Percentiles rank a stretch among this genome's conserved stretches.
These are phyloP conservation scores for Hemisphaericaspora lyxosophila DNA, from an alignment of 1,139 yeast species.

Conservation along the genomic window DNA sequence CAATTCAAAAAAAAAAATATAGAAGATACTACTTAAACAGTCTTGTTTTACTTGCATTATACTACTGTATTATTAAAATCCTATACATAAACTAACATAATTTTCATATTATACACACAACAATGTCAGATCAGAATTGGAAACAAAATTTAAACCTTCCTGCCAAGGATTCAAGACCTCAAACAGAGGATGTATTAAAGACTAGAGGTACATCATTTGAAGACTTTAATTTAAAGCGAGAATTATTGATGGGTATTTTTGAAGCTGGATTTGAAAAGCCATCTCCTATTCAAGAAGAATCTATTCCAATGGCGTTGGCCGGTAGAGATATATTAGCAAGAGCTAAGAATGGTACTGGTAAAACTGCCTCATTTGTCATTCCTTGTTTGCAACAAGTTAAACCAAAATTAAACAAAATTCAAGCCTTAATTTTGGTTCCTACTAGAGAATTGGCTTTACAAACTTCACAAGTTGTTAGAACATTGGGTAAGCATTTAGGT, in stretches of 20 bases:
- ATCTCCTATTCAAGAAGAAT: constrained; percentile 96
- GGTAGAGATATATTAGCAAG: constrained; percentile 97
- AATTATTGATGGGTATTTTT: constrained; percentile 94
- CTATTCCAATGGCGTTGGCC: constrained; percentile 91
- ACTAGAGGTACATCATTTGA: constrained; percentile 92
- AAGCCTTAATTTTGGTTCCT: constrained; percentile 86
- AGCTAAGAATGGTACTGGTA: constrained; percentile 98
- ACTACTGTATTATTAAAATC: no score
- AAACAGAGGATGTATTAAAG: constrained; percentile 92
- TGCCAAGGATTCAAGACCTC: constrained; percentile 83
- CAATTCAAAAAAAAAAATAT: no score
- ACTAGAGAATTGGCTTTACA: constrained; percentile 96
- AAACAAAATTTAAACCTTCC: constrained; percentile 75
- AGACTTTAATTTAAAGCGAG: constrained; percentile 88
- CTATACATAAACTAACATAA: no score
- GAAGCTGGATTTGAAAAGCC: constrained; percentile 99
- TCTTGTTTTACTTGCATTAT: no score
- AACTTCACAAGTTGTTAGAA: constrained; percentile 95
- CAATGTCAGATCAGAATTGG: constrained; percentile 56
- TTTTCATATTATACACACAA: no score
- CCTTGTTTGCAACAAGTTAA: constrained; percentile 84
- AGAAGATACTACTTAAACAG: no score
- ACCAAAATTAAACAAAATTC: constrained; percentile 82
- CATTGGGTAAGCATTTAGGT: constrained; percentile 93
- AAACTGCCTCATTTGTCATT: constrained; percentile 93